phyloP scores from a whole-genome alignment of 75 land plant species.

The Azolla pinnata region DNA sequence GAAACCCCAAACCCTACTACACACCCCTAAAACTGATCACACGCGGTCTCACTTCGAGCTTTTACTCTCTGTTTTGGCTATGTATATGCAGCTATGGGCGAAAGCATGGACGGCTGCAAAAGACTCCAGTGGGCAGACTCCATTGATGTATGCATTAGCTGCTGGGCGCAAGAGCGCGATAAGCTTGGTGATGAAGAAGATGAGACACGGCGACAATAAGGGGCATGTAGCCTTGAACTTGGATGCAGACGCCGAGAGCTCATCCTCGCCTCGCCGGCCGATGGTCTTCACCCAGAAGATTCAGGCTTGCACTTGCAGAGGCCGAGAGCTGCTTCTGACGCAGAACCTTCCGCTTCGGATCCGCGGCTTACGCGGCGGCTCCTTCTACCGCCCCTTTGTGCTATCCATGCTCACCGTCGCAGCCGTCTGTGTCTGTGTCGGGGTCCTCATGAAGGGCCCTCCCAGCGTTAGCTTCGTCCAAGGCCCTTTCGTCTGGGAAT shows the following conservation, averaged over 20 bases:
- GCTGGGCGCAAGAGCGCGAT: no score
- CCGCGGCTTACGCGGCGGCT: conserved; percentile 10
- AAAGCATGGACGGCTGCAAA: conserved; percentile 49
- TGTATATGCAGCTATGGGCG: conserved; percentile 27
- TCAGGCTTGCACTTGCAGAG: not conserved
- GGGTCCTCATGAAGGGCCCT: conserved; percentile 52
- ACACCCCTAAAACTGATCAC: no score
- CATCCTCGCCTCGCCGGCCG: not conserved
- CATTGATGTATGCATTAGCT: conserved; percentile 52
- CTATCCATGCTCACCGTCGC: conserved; percentile 83
- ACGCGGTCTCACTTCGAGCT: no score
- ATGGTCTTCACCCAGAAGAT: not conserved
- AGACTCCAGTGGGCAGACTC: conserved; percentile 50
- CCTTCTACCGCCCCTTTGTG: conserved; percentile 51
- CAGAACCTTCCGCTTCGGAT: conserved; percentile 6
- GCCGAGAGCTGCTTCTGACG: not conserved
- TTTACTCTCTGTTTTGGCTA: no score
- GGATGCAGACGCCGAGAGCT: no score
- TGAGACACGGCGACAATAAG: no score
- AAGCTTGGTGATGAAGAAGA: no score
- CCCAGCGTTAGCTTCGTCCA: conserved; percentile 39
- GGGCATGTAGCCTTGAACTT: no score
- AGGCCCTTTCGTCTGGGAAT: conserved; percentile 66
- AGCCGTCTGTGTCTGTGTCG: conserved; percentile 83
- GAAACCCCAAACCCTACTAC: no score